phyloP scores from a whole-genome alignment of 2,329 filamentous ascomycete species.

The Talaromyces sp. region DNA sequence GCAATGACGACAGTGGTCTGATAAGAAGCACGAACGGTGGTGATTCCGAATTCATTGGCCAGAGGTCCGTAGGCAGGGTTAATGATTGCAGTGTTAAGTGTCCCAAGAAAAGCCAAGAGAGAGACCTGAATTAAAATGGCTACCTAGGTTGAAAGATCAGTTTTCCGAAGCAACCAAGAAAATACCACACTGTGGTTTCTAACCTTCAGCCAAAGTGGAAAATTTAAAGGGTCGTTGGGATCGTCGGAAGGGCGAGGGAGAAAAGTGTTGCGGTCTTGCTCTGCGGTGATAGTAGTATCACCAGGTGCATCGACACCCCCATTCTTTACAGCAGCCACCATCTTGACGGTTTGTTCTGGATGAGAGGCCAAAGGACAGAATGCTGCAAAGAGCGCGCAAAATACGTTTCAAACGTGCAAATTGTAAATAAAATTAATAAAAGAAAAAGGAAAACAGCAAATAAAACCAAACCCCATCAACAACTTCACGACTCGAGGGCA shows the following conservation, averaged over 20 bases:
- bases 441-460: no score
- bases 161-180: background rate
- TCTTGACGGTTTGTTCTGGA: no score
- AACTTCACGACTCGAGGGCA: no score
- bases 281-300: no score
- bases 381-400: no score
- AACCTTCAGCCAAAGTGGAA: background rate
- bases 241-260: background rate
- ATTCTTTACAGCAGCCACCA: no score
- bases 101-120: constrained; percentile 26
- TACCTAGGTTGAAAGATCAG: background rate
- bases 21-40: constrained; percentile 25
- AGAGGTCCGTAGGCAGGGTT: constrained; percentile 29
- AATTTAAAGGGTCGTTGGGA: background rate
- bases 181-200: background rate
- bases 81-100: constrained; percentile 21
- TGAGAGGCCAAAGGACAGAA: no score
- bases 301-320: no score
- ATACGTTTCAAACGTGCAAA: no score
- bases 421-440: no score
- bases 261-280: background rate
- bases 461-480: no score
- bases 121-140: constrained; percentile 21
- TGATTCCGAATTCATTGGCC: constrained; percentile 23
- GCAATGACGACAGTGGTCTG: constrained; percentile 29